These are phyloP conservation scores for Lactarius indigo DNA, from an alignment of 768 basidiomycete genomes.

Conservation along the genomic window DNA sequence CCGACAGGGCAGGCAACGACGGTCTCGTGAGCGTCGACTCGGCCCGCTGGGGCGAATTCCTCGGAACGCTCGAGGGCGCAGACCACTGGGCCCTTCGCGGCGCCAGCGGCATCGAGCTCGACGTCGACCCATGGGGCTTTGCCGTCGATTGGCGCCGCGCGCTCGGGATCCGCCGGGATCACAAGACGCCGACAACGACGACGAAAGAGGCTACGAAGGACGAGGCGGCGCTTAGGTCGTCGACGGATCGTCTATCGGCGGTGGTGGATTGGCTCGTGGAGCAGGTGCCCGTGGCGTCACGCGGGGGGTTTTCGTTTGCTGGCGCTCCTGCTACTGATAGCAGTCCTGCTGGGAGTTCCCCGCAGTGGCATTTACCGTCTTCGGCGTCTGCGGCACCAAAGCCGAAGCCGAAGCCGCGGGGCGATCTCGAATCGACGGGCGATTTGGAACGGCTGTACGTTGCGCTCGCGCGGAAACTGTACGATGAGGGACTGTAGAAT, in stretches of 20 bases:
- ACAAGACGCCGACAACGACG: background rate
- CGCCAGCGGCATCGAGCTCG: constrained; percentile 70
- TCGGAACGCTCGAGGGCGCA: constrained; percentile 83
- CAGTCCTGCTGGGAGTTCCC: background rate
- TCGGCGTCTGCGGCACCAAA: constrained; percentile 18
- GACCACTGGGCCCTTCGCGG: constrained; percentile 98
- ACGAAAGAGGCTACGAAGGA: constrained; percentile 35
- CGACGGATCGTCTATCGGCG: constrained; percentile 67
- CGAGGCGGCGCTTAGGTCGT: constrained; percentile 55
- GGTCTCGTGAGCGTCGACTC: constrained; percentile 89
- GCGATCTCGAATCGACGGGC: constrained; percentile 60
- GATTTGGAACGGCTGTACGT: constrained; percentile 90
- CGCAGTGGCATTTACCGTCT: no score
- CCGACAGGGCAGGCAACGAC: constrained; percentile 76
- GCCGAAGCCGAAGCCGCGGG: constrained; percentile 34
- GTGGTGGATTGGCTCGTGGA: constrained; percentile 82
- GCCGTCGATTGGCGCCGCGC: constrained; percentile 57
- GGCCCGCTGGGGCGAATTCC: constrained; percentile 94
- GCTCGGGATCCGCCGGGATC: constrained; percentile 28
- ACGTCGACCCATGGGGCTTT: constrained; percentile 47
- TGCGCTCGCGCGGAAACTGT: constrained; percentile 82
- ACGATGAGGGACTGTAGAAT: constrained; percentile 79
- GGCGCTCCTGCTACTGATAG: background rate
- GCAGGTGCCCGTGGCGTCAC: constrained; percentile 39
- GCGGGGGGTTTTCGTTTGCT: constrained; percentile 14